Base-by-base conservation (phyloP, 768 basidiomycete genomes). In the Leccinum longicurvipes region DNA sequence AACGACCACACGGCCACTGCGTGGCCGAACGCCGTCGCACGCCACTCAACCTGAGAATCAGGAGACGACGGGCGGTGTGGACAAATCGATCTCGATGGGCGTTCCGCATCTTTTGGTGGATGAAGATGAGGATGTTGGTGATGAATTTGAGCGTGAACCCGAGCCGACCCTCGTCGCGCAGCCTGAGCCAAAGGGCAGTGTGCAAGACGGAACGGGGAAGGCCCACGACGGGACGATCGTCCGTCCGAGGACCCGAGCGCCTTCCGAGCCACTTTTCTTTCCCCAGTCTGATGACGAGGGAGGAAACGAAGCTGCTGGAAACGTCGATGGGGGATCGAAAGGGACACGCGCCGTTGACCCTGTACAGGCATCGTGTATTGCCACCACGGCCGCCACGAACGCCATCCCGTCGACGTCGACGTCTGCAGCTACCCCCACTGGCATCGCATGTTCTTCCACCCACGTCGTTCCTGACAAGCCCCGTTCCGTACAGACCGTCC, bases 401-500 rank as follows among this genome's bases (percentile, higher is more conserved):
- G 11, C 47, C 1, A n/a, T 49, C 3, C 10, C 59, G 6, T 42
- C 60, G 6, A 34, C 44, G 21, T 23, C 24, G 44, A 34, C 51
- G 2, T 53, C 57, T 0, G 47, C 47, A 19, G 14, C 45, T 17
- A 39, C 54, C 6, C 7, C 8, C 7, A 25, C 39, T 11, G 47
- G 27, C 25, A 1, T 25, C 21, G 25, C 21, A 23, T 55, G n/a
- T 41, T 23, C 60, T 9, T 48, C 50, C 4, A 49, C 53, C 0
- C 25, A 8, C n/a, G 11, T 36, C n/a, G 14, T 36, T 6, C 3
- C 25, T 17, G 60, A 57, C 1, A 71, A 70, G 21, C 66, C 70
- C 3, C 61, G 56, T 31, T 61, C 64, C 1, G 60, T 59, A 4
- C 76, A 81, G 60, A 74, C 78, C 55, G 76, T 82, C 4, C 65